Conservation (phyloP, 2,329 filamentous ascomycete genomes). For the Aureobasidium sp. region DNA sequence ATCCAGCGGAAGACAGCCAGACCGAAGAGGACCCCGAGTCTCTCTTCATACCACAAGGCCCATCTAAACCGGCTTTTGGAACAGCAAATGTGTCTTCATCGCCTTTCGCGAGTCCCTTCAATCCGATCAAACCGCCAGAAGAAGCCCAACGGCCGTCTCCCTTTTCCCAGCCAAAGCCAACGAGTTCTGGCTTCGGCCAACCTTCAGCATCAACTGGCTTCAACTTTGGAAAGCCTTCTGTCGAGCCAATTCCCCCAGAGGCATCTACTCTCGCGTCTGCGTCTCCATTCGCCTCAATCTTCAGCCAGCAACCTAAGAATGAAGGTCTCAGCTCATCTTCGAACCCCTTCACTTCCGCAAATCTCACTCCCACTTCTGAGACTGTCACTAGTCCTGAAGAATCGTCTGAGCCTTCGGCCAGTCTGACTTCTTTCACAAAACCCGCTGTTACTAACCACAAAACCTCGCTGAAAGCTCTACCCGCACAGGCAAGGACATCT, state of each 20-base stretch:
- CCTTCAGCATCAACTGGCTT: slow-evolving; percentile 2
- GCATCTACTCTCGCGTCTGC: not conserved
- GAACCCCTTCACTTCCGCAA: not conserved
- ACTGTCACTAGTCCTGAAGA: not conserved
- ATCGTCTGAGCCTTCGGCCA: not conserved
- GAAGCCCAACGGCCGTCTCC: not conserved
- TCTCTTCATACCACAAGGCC: slow-evolving; percentile 35
- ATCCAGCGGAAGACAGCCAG: slow-evolving; percentile 40
- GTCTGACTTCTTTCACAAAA: not conserved
- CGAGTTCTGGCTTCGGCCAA: slow-evolving; percentile 10
- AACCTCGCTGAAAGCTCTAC: not conserved
- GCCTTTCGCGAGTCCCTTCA: not conserved
- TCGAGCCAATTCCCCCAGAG: not conserved
- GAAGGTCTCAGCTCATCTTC: slow-evolving; percentile 5
- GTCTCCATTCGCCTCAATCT: slow-evolving; percentile 8
- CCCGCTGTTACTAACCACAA: not conserved
- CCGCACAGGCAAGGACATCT: not conserved
- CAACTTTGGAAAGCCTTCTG: slow-evolving; percentile 17
- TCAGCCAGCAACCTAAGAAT: slow-evolving; percentile 16
- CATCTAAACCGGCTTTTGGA: not conserved
- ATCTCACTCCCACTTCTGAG: not conserved
- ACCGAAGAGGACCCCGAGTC: slow-evolving; percentile 28
- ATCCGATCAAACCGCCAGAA: not conserved
- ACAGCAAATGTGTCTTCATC: not conserved
- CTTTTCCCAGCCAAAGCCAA: not conserved